A percentile compares a stretch with the other conserved stretches of the same genome.
Evolutionary conservation across 2,329 filamentous ascomycete species (phyloP).

Genomic region (Diplodia seriata): DNA sequence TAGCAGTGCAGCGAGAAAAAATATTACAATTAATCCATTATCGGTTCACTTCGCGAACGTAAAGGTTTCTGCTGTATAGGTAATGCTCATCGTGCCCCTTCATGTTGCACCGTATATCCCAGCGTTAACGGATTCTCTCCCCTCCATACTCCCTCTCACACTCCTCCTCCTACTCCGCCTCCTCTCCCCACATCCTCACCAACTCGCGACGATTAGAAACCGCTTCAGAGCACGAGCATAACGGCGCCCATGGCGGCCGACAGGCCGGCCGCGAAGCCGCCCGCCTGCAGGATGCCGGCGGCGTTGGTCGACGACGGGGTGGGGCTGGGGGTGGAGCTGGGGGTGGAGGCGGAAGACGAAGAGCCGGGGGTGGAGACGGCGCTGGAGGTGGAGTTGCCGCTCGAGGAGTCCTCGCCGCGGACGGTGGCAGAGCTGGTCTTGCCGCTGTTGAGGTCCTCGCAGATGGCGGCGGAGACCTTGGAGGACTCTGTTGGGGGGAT

Average conservation of each 20-base stretch:
- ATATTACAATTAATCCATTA: constrained; percentile 24
- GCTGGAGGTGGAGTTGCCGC: constrained; percentile 7
- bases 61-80: background rate
- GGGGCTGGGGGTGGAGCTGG: background rate
- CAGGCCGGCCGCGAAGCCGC: constrained; percentile 10
- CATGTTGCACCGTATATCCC: background rate
- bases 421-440: background rate
- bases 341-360: background rate
- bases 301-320: constrained; percentile 20
- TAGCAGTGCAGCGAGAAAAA: background rate
- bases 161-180: too few species aligned
- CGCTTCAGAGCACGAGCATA: constrained; percentile 13
- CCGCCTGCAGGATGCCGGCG: constrained; percentile 8
- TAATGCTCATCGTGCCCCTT: background rate
- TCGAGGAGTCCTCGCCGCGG: background rate
- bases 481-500: constrained; percentile 5
- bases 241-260: constrained; percentile 11
- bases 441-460: constrained; percentile 15
- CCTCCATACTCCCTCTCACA: too few species aligned
- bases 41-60: constrained; percentile 1
- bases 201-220: background rate
- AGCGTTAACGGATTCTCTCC: too few species aligned
- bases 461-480: constrained; percentile 20
- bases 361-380: constrained; percentile 7
- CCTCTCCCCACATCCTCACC: too few species aligned